Evolutionary conservation across 768 basidiomycete genomes (phyloP).

Genomic region (Kwoniella pini): DNA sequence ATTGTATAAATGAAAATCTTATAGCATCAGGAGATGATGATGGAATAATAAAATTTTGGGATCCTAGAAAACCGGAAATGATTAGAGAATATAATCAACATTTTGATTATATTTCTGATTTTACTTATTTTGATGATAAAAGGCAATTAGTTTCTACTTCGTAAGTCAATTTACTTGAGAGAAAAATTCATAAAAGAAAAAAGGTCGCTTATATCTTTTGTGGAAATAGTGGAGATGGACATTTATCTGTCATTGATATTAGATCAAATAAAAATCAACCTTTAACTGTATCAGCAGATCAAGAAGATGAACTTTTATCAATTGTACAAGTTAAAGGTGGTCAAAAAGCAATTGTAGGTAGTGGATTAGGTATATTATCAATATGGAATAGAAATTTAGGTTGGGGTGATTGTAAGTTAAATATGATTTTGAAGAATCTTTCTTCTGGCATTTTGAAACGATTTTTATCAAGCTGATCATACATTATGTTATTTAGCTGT

Average conservation of each 20-base stretch:
- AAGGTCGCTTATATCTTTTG: too few species aligned
- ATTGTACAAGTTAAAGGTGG: conserved; percentile 81
- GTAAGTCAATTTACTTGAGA: conserved; percentile 60
- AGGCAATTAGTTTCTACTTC: conserved; percentile 84
- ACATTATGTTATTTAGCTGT: conserved; percentile 13
- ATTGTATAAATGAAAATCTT: conserved; percentile 67
- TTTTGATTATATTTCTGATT: conserved; percentile 92
- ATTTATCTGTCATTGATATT: conserved; percentile 87
- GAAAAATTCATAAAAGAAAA: too few species aligned
- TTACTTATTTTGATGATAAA: conserved; percentile 80
- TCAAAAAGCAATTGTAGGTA: conserved; percentile 83
- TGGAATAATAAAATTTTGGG: conserved; percentile 95
- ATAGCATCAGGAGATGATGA: conserved; percentile 90
- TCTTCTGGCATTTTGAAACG: too few species aligned
- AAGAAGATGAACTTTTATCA: conserved; percentile 90
- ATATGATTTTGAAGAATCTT: too few species aligned
- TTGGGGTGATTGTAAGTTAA: conserved; percentile 75
- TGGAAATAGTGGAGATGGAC: conserved; percentile 93
- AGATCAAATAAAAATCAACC: conserved; percentile 77
- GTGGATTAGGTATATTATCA: conserved; percentile 82
- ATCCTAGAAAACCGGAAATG: conserved; percentile 69
- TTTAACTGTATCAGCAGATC: conserved; percentile 85
- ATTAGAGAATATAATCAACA: conserved; percentile 77
- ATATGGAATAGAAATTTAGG: conserved; percentile 85
- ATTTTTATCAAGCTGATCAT: not conserved